Base-by-base conservation (phyloP, 441 rosid species). In the Syzygium malaccense region DNA sequence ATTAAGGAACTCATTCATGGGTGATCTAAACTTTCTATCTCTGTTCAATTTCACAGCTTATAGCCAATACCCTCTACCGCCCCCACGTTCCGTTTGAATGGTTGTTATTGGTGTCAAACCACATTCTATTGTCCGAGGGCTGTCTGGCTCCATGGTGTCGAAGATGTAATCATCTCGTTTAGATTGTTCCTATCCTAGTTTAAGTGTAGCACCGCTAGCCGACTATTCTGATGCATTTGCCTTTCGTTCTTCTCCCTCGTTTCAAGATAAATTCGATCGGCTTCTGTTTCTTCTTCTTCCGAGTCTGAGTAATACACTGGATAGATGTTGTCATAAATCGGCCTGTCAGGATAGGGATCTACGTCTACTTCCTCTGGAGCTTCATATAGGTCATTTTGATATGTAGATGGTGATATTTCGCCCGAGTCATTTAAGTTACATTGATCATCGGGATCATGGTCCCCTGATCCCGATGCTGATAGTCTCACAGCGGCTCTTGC, bases 401-500 rank as follows among this genome's bases (percentile, higher is more conserved):
- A 11, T 60, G 85, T 41, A 55, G 87, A 85, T 87, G 78, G 57
- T 45, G 32, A 17, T 68, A 84, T 54, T 20, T 19, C 89, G 17
- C 87, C 85, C 60, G 88, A 83, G 92, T 20, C 55, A 83, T 80
- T 28, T 13, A 83, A 85, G 85, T 53, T 89, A 88, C 85, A 56
- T 33, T 64, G 68, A 83, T 89, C 89, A 79, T 89, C 91, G 26
- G 85, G 45, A 87, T 90, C 88, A 33, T 28, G 53, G 64, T 87
- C 91, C 32, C 75, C 89, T 41, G 91, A 91, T 78, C 90, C 88
- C 20, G 89, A 57, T 89, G 89, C 88, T 5, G 94, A 93, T 86
- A 95, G 95, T 55, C 92, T 88, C 25, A 91, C 85, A 26, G 95
- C 94, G 17, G 93, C 94, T 90, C 92, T 89, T 71, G 95, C 94